Evolutionary conservation across 2,329 filamentous ascomycete genomes (phyloP).

Genomic region (Penicillium hordei): DNA sequence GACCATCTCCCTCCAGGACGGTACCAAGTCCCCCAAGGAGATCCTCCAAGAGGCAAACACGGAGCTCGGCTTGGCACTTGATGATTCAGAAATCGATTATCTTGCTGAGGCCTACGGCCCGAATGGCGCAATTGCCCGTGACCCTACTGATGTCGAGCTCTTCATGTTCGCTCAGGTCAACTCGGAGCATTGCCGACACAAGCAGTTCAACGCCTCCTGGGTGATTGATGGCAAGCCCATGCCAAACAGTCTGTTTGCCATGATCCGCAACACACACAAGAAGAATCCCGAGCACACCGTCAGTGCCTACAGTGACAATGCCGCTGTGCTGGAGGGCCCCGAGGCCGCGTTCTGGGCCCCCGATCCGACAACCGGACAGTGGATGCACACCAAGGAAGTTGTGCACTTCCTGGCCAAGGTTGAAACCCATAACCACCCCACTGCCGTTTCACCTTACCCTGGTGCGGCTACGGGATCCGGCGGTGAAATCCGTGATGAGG

Average conservation of each 20-base stretch:
- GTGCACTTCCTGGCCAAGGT: slow-evolving; percentile 91
- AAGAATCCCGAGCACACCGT: slow-evolving; percentile 77
- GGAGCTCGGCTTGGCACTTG: slow-evolving; percentile 79
- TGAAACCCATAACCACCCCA: slow-evolving; percentile 97
- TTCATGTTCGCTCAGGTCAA: slow-evolving; percentile 99
- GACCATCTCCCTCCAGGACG: slow-evolving; percentile 71
- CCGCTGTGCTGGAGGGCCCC: slow-evolving; percentile 80
- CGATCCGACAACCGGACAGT: slow-evolving; percentile 79
- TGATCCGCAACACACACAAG: slow-evolving; percentile 94
- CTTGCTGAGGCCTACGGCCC: slow-evolving; percentile 79
- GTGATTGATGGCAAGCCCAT: slow-evolving; percentile 84
- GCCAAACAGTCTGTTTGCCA: slow-evolving; percentile 80
- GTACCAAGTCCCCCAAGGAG: slow-evolving; percentile 64
- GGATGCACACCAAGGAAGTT: slow-evolving; percentile 80
- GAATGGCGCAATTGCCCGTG: slow-evolving; percentile 56
- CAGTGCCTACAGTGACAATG: slow-evolving; percentile 96
- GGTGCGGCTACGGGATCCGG: slow-evolving; percentile 94
- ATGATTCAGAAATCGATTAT: slow-evolving; percentile 88
- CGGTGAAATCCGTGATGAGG: slow-evolving; percentile 93
- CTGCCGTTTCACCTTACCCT: slow-evolving; percentile 88
- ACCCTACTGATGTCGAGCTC: slow-evolving; percentile 86
- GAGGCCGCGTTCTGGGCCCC: slow-evolving; percentile 80
- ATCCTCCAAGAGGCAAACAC: slow-evolving; percentile 81
- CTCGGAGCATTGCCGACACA: slow-evolving; percentile 86
- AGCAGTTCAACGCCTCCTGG: slow-evolving; percentile 97